Evolutionary conservation across 768 basidiomycete species (phyloP), one percentile per base, ranked within the genome.

Genomic region (Leccinum fibrillosum): DNA sequence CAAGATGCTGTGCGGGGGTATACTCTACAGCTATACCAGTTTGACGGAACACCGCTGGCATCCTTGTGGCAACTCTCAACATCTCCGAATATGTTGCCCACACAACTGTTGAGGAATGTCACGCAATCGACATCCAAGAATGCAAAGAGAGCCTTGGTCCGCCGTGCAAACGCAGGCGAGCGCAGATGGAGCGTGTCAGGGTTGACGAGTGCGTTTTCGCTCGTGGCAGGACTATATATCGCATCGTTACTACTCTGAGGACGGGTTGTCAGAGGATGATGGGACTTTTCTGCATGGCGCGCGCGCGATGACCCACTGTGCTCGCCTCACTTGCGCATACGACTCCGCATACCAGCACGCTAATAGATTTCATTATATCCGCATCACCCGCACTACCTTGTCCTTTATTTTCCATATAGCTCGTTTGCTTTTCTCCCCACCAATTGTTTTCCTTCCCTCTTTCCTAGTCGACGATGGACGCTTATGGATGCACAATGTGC

Each of bases 21-120:
- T 69, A 87, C 89, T 62, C 80, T 98, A 4, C 88, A 90, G 64
- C 61, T 98, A 55, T 90, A 88, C 78, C 75, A 83, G 62, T 92
- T 80, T 56, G 91, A 96, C 65, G 94, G 92, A 1, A 66, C 83
- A 0, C 88, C 90, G 2, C 72, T 92, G 35, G 80, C 92, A 0
- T 92, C 92, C 5, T 73, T 82, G 76, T 86, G 82, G 78, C 83
- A 75, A 45, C 51, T 88, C 25, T 84, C 89, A n/a, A 54, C 78
- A 13, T 82, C 86, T 10, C 92, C 94, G 25, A 89, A 86, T 73
- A 96, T 97, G 94, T 76, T 93, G 30, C 94, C 94, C 2, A 90
- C 89, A 4, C 78, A 78, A 63, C 48, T 68, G 49, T 75, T 96
- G 57, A 80, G 88, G 61, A 89, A 87, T 62, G 75, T 77, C 35